These are phyloP conservation scores for Dictyostelium citrinum DNA, from an alignment of 78 protist species.

Conservation along the genomic window DNA sequence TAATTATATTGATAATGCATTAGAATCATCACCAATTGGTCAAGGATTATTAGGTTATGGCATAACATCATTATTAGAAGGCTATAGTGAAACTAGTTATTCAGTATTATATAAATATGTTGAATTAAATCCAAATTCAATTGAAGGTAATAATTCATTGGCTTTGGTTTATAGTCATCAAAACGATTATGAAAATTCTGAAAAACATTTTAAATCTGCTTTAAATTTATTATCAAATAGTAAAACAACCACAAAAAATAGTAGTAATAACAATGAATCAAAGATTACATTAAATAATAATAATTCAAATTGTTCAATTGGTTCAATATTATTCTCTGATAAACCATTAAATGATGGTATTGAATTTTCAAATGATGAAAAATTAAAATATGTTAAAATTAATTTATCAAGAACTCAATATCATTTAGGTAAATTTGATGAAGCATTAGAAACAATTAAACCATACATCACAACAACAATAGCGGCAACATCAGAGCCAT, in stretches of 20 bases:
- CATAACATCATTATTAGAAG: neutral
- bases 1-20: constrained; percentile 4
- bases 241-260: neutral
- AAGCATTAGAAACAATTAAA: neutral
- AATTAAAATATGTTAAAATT: neutral
- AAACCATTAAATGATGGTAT: neutral
- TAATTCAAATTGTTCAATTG: neutral
- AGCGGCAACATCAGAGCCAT: neutral
- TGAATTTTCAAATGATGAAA: neutral
- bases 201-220: neutral
- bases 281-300: neutral
- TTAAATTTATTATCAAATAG: neutral
- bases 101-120: neutral
- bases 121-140: constrained; percentile 4
- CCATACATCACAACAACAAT: neutral
- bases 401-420: constrained; percentile 48
- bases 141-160: constrained; percentile 26
- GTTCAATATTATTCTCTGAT: neutral
- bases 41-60: constrained; percentile 38
- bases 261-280: neutral
- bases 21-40: constrained; percentile 38
- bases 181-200: neutral
- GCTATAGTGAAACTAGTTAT: neutral
- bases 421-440: neutral
- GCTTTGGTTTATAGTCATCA: constrained; percentile 10